Base-by-base conservation (phyloP, 176 grass and related monocot species). In the Microstegium vimineum region DNA sequence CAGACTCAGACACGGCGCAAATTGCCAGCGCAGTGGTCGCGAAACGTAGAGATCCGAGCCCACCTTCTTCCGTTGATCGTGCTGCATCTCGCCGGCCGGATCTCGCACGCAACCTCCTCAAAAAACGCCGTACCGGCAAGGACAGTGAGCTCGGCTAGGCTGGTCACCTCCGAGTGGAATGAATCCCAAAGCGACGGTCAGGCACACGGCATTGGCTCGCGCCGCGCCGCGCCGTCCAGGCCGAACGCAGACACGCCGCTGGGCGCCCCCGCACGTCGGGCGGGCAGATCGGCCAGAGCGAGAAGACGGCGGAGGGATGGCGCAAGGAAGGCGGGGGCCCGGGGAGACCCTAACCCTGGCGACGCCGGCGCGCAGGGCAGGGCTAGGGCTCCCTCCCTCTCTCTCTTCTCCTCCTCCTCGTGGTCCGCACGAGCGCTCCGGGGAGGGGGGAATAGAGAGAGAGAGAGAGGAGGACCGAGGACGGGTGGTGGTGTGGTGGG, bases 21-120 rank as follows among this genome's bases (percentile, higher is more conserved):
- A 88, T 63, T 62, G 10, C 30, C 13, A 13, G 38, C 51, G 61
- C 45, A 77, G 87, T 62, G 80, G 9, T 69, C 0, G 25, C 59
- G 12, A 20, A 80, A 87, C 69, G 35, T 73, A 47, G 14, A 66
- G 45, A 89, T 78, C 61, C 65, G 20, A 75, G 81, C 90, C 17
- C 17, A 98, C 96, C 96, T 98, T 95, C 86, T 95, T 98, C 41
- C 82, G 89, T 72, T 93, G 93, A 85, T 93, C 96, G 86, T 93
- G 89, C 93, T 98, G 93, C 93, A 98, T 98, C 88, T 84, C 84
- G 70, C 45, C 35, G 70, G 72, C 17, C 80, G 76, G 89, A 93
- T 93, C 89, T 80, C 86, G 81, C 49, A 40, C 73, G 8, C 15
- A 82, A 68, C n/a, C 69, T 52, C 83, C 72, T 72, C 14, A 37